Conservation (phyloP, 192 early-diverging fungal genomes). For the Entomortierella chlamydospora region DNA sequence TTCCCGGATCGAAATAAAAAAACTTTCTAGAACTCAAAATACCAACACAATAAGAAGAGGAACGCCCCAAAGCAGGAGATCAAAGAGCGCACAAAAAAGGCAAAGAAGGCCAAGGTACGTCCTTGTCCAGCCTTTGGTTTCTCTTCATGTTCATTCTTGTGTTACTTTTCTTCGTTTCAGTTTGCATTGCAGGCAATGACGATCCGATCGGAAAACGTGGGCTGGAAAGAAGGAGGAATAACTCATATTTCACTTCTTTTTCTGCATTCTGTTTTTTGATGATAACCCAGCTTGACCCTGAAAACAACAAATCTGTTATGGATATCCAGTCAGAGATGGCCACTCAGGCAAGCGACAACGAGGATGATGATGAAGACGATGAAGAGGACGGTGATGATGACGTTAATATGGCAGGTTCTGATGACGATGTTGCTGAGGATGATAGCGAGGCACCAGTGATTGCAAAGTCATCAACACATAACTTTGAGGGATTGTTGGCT, state of each 20-base stretch:
- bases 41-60: constrained; percentile 88
- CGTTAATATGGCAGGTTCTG: constrained; percentile 35
- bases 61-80: constrained; percentile 79
- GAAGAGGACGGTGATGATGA: constrained; percentile 45
- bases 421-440: constrained; percentile 52
- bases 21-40: constrained; percentile 64
- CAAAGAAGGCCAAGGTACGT: constrained; percentile 84
- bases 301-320: constrained; percentile 76
- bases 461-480: constrained; percentile 33
- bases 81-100: constrained; percentile 83
- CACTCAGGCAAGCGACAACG: constrained; percentile 50
- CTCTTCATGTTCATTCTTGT: no score
- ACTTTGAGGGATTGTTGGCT: constrained; percentile 45
- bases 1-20: neutral
- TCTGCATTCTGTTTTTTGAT: constrained; percentile 2
- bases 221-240: neutral
- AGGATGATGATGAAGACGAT: constrained; percentile 45
- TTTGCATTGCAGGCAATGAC: constrained; percentile 3
- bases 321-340: constrained; percentile 70
- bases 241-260: constrained; percentile 3
- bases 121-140: constrained; percentile 2
- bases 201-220: neutral
- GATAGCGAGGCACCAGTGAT: constrained; percentile 43
- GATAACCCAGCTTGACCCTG: constrained; percentile 79
- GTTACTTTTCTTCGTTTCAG: neutral